These are phyloP conservation scores for Platanus orientalis DNA, from an alignment of 164 flowering plant genomes.

Conservation along the genomic window DNA sequence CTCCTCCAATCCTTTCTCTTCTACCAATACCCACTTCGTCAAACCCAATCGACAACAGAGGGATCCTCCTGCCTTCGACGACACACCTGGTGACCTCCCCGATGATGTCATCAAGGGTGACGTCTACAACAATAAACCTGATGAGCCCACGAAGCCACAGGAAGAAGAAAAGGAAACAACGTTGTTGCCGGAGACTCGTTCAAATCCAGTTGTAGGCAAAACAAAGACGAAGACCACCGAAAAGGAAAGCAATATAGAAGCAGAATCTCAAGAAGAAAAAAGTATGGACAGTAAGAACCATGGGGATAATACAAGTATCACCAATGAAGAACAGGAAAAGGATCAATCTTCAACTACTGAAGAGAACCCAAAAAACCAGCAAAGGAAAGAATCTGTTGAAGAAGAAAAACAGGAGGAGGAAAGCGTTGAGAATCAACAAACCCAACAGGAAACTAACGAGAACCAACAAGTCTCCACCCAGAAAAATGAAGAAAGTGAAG, in stretches of 20 bases:
- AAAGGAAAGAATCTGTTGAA: slow-evolving; percentile 19
- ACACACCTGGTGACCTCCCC: slow-evolving; percentile 60
- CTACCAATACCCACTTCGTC: slow-evolving; percentile 4
- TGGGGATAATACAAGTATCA: neutral
- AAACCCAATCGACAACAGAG: neutral
- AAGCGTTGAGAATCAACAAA: slow-evolving; percentile 26
- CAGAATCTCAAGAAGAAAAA: neutral
- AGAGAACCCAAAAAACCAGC: neutral
- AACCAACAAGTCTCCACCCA: neutral
- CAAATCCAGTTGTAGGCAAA: neutral
- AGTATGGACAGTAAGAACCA: slow-evolving; percentile 3
- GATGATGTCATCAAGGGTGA: slow-evolving; percentile 44
- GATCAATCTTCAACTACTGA: slow-evolving; percentile 5
- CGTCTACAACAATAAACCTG: slow-evolving; percentile 6
- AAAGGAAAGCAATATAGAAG: neutral
- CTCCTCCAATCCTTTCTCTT: slow-evolving; percentile 9
- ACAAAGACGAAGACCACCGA: too few species aligned
- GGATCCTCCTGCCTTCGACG: slow-evolving; percentile 35
- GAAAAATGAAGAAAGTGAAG: slow-evolving; percentile 8
- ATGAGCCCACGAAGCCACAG: slow-evolving; percentile 19
- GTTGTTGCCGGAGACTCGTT: neutral
- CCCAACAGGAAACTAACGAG: slow-evolving; percentile 19
- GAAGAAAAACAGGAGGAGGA: slow-evolving; percentile 38
- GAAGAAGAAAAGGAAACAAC: neutral
- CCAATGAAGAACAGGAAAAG: slow-evolving; percentile 1